These are phyloP conservation scores for Hypoxylon perforatum DNA, from an alignment of 495 filamentous ascomycete species.

Conservation along the genomic window DNA sequence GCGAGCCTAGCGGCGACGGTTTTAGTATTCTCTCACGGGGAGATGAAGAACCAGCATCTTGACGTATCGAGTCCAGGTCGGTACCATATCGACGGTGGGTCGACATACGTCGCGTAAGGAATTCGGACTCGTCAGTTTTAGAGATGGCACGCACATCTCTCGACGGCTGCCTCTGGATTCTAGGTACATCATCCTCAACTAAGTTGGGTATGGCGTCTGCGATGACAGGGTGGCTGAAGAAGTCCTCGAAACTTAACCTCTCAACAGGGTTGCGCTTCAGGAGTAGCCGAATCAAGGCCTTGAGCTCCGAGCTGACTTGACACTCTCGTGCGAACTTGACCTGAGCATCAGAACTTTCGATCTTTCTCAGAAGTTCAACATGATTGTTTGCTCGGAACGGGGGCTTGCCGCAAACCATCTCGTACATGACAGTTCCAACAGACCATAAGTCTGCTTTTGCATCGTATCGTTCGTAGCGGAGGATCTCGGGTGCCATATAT, in stretches of 20 bases:
- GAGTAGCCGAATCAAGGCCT: constrained; percentile 80
- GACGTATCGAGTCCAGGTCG: constrained; percentile 46
- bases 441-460: constrained; percentile 98
- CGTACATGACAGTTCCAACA: constrained; percentile 91
- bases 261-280: constrained; percentile 87
- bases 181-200: constrained; percentile 76
- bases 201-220: constrained; percentile 84
- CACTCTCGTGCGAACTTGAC: constrained; percentile 84
- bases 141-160: constrained; percentile 40
- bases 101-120: constrained; percentile 38
- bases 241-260: constrained; percentile 81
- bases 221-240: constrained; percentile 81
- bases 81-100: constrained; percentile 44
- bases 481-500: constrained; percentile 98
- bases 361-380: constrained; percentile 90
- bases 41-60: constrained; percentile 40
- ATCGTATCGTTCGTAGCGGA: constrained; percentile 97
- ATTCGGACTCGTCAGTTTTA: constrained; percentile 45
- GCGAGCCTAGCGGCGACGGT: constrained; percentile 52
- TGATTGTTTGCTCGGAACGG: constrained; percentile 94
- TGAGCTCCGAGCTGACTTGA: constrained; percentile 78
- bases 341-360: constrained; percentile 84
- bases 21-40: constrained; percentile 52
- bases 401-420: constrained; percentile 91
- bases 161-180: constrained; percentile 41